Base-by-base conservation (phyloP, 2,329 filamentous ascomycete species). In the Cordyceps tenuipes region DNA sequence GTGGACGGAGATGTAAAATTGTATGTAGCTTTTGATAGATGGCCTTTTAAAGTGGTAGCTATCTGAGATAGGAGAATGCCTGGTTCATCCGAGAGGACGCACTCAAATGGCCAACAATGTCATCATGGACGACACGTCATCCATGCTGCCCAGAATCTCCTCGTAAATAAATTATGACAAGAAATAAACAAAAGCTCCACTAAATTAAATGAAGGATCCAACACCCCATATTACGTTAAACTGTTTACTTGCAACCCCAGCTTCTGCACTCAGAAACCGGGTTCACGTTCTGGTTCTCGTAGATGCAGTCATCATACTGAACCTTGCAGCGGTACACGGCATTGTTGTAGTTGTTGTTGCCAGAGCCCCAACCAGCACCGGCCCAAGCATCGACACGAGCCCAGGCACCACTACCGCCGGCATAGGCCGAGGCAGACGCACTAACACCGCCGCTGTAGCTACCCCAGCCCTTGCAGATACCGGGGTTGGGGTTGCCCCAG, bases 301-400 rank as follows among this genome's bases (percentile, higher is more conserved):
- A 52, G 61, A 80, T 65, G 63, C 80, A 83, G 66, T 82, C 79
- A 3, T 64, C 63, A 65, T 79, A 79, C 72, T 83, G 81, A 21
- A 72, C 69, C 61, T 73, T 69, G 68, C 81, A 83, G 68, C 80
- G 79, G 57, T 64, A 67, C 49, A 64, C 63, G n/a, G 70, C 69
- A 57, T 68, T 71, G 57, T 66, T 63, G 58, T 68, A 68, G 57
- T 66, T 65, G 44, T 73, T 72, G 63, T 70, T 71, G 47, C 66
- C 64, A 21, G 64, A 63, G 49, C 68, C 69, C 65, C 68, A 70
- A 61, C 48, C 50, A 17, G 53, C 36, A 39, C 61, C n/a, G 23
- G 60, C 53, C 48, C 46, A 52, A n/a, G 60, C 54, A 9, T 60
- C 51, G 26, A 51, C 51, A 19, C 60, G 41, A 19, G 60, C 60